Base-by-base conservation (phyloP, 805 yeast species). In the Ascoidea tarda region DNA sequence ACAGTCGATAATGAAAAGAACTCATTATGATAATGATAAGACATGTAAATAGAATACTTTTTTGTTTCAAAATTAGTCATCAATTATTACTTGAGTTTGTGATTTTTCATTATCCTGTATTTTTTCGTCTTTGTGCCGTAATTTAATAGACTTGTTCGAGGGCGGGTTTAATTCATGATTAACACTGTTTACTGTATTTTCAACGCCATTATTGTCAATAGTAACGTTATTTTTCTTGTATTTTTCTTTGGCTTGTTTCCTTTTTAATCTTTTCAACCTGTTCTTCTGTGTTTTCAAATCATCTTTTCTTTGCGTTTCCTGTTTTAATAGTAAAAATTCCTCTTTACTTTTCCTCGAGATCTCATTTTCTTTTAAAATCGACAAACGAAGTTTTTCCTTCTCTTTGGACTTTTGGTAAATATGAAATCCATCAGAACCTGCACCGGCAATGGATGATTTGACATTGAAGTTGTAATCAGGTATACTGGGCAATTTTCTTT, bases 371-470 rank as follows among this genome's bases (percentile, higher is more conserved):
- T 51, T 33, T 5, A 51, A 8, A 21, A 8, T 12, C 32, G 16
- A 32, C 28, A 48, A 6, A 2, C 53, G 6, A 16, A n/a, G 50
- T 6, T 47, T 50, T 5, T 51, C 50, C 32, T 44, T 47, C 6
- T 31, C 16, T 31, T 51, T 51, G 5, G 33, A 32, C 10, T 8
- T 48, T 28, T 50, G n/a, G 16, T 51, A 51, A 12, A 33, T 31
- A 21, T 47, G 28, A 33, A 38, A 51, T 46, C 14, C 21, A 32
- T 51, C 53, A 12, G 53, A 51, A 16, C 53, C 53, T 21, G 47
- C 53, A 3, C 53, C 53, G 5, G 53, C 53, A n/a, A 51, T 48
- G 14, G 50, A 47, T 16, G 50, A 32, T 28, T 51, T 51, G 6
- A 51, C 12, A 2, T 48, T 51, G 14, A 10, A 38, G 14, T 38